Evolutionary conservation across 805 yeast genomes (phyloP).

Genomic region (Teunomyces pallodes): DNA sequence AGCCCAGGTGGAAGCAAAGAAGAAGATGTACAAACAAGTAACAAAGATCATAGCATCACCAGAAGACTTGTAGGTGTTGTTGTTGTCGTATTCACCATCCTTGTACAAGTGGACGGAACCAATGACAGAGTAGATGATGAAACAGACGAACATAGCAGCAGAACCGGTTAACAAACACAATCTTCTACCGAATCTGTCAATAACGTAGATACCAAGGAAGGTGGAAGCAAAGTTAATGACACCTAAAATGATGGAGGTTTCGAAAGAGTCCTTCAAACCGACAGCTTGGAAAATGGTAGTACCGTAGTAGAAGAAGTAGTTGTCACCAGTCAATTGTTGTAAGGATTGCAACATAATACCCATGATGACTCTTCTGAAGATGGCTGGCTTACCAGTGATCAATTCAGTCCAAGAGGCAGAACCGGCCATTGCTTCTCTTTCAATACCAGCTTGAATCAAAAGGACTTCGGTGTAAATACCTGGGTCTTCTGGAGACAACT

Average conservation of each 20-base stretch:
- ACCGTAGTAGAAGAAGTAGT: constrained; percentile 66
- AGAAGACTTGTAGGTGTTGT: constrained; percentile 24
- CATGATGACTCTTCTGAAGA: constrained; percentile 22
- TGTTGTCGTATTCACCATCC: constrained; percentile 10
- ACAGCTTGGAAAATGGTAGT: constrained; percentile 60
- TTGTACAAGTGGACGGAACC: constrained; percentile 21
- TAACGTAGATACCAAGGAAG: constrained; percentile 48
- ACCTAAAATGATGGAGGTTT: constrained; percentile 60
- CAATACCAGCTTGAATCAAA: constrained; percentile 29
- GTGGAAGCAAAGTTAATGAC: constrained; percentile 56
- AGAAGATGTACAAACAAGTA: constrained; percentile 27
- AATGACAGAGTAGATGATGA: constrained; percentile 24
- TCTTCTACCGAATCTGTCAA: constrained; percentile 57
- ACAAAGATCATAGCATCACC: constrained; percentile 29
- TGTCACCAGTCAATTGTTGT: constrained; percentile 63
- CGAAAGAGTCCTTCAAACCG: constrained; percentile 54
- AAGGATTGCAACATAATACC: constrained; percentile 35
- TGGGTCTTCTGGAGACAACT: constrained; percentile 21
- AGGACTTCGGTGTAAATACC: constrained; percentile 23
- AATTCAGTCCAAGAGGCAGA: constrained; percentile 25
- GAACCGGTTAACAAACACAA: constrained; percentile 49
- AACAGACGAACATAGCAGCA: constrained; percentile 23
- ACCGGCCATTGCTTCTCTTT: constrained; percentile 27
- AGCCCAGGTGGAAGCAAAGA: constrained; percentile 31
- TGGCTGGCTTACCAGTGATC: constrained; percentile 26